Evolutionary conservation across 225 moss, liverwort and hornwort species (phyloP).

Genomic region (Thuidium tamariscinum): DNA sequence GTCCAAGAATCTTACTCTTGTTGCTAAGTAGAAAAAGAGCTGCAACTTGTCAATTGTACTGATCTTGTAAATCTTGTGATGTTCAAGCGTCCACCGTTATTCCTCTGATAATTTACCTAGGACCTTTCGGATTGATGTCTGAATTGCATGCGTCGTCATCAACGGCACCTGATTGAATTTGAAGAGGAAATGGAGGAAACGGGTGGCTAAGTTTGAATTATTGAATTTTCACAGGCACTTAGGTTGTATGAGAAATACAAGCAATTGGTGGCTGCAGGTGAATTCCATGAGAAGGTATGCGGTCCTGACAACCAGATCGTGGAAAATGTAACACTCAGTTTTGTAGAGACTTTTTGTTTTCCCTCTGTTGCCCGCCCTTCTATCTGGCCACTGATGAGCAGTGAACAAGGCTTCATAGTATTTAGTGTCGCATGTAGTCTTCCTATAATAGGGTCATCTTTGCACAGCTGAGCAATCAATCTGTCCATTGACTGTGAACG

Average conservation of each 20-base stretch:
- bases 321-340: neutral
- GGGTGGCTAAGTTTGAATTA: neutral
- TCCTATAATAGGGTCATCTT: neutral
- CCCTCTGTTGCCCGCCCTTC: neutral
- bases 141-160: neutral
- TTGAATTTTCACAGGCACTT: conserved; percentile 32
- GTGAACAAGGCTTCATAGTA: neutral
- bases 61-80: neutral
- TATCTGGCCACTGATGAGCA: neutral
- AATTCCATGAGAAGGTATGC: conserved; percentile 55
- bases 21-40: neutral
- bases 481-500: neutral
- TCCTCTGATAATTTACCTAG: neutral
- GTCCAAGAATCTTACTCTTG: neutral
- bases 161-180: neutral
- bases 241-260: conserved; percentile 64
- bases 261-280: conserved; percentile 50
- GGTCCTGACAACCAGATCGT: neutral
- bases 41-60: neutral
- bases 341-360: neutral
- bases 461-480: neutral
- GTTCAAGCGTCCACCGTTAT: neutral
- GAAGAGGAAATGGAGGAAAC: neutral
- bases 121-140: neutral
- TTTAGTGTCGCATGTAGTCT: neutral